Conservation (phyloP, 2,329 filamentous ascomycete genomes). For the Mycosphaerella sp. region DNA sequence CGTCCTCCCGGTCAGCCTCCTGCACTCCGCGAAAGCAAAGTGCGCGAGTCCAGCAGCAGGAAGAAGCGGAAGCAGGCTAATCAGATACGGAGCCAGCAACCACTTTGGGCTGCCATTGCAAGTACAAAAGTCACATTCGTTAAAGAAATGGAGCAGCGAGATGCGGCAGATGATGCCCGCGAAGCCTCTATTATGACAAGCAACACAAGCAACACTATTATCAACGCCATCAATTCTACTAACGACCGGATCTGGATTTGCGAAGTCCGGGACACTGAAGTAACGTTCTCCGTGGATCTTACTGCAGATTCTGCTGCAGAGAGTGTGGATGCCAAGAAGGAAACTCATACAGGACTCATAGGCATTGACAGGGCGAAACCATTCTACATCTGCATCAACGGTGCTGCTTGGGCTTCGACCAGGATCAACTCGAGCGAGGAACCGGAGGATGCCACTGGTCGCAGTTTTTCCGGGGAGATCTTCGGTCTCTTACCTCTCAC, state of each 20-base stretch:
- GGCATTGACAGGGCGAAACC: conserved; percentile 64
- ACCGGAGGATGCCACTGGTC: conserved; percentile 32
- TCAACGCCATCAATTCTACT: conserved; percentile 55
- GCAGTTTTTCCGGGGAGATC: conserved; percentile 63
- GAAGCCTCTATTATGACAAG: conserved; percentile 70
- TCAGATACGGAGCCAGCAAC: conserved; percentile 82
- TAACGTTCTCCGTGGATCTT: conserved; percentile 54
- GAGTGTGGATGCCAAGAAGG: conserved; percentile 31
- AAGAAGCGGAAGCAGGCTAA: conserved; percentile 87
- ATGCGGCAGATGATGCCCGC: conserved; percentile 64
- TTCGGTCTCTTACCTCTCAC: conserved; percentile 63
- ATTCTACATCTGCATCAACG: conserved; percentile 72
- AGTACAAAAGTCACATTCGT: conserved; percentile 96
- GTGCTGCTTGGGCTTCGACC: conserved; percentile 71
- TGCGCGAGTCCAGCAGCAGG: conserved; percentile 59
- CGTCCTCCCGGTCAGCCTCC: conserved; percentile 48
- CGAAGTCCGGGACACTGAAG: conserved; percentile 69
- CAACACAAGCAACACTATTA: conserved; percentile 55
- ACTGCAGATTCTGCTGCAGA: conserved; percentile 25
- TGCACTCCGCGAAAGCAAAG: conserved; percentile 48
- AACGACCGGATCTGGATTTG: conserved; percentile 70
- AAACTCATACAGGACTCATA: conserved; percentile 33
- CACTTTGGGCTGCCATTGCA: conserved; percentile 87
- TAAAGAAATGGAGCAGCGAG: conserved; percentile 69
- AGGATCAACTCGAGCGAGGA: conserved; percentile 51